Percentiles rank a stretch among this genome's conserved stretches.
Conservation (phyloP, 495 filamentous ascomycete species). For the Echria macrotheca region DNA sequence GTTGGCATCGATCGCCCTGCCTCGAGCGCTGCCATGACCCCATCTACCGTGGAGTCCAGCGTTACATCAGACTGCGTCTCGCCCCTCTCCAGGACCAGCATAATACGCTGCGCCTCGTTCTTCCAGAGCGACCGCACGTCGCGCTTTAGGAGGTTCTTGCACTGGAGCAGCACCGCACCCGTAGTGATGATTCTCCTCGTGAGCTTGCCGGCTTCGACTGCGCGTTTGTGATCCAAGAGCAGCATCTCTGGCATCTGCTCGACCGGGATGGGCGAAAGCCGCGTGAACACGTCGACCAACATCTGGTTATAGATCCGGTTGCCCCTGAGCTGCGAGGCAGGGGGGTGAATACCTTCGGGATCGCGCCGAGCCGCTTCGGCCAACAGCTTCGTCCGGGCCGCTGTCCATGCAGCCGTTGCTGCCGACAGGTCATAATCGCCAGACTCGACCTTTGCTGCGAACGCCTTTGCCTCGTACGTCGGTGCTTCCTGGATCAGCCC, state of each 20-base stretch:
- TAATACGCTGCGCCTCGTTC: constrained; percentile 72
- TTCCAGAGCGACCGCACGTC: constrained; percentile 90
- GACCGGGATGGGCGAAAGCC: constrained; percentile 45
- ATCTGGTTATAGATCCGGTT: constrained; percentile 81
- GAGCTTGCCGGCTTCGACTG: constrained; percentile 58
- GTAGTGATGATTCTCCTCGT: constrained; percentile 73
- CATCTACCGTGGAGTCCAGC: constrained; percentile 50
- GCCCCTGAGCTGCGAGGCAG: constrained; percentile 48
- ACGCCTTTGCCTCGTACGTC: constrained; percentile 73
- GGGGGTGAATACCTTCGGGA: constrained; percentile 57
- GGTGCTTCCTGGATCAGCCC: constrained; percentile 74
- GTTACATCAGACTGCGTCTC: constrained; percentile 44
- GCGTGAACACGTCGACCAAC: constrained; percentile 51
- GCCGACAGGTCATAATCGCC: constrained; percentile 53
- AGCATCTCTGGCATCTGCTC: constrained; percentile 78
- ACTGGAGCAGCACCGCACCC: constrained; percentile 76
- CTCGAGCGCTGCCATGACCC: constrained; percentile 74
- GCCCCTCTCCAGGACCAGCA: constrained; percentile 43
- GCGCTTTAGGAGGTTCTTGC: constrained; percentile 91
- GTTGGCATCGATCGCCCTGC: constrained; percentile 74
- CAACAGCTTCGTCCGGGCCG: constrained; percentile 60
- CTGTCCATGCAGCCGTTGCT: constrained; percentile 67
- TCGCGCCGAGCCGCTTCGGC: constrained; percentile 69
- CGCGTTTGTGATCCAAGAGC: constrained; percentile 67
- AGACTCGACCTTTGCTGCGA: constrained; percentile 62